A percentile compares a stretch with the other conserved stretches of the same genome.
These are phyloP conservation scores for Arbutus unedo DNA, from an alignment of 148 eudicot genomes.

Conservation along the genomic window DNA sequence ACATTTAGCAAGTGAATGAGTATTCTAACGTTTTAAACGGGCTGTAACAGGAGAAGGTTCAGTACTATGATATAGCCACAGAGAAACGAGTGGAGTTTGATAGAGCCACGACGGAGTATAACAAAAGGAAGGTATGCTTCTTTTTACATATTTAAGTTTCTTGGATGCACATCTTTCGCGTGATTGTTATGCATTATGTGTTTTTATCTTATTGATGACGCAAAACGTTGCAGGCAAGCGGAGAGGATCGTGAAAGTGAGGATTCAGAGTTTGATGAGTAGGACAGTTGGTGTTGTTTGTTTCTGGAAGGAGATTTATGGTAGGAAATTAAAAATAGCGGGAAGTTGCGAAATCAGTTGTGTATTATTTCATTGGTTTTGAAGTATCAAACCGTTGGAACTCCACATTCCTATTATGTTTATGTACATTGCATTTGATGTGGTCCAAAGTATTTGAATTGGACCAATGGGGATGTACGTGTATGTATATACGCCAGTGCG, in stretches of 20 bases:
- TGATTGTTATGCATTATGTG: not conserved
- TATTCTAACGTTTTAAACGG: not conserved
- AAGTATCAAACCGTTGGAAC: not conserved
- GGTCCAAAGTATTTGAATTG: not conserved
- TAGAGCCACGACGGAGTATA: slow-evolving; percentile 56
- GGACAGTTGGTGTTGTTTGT: not conserved
- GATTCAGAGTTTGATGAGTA: slow-evolving; percentile 54
- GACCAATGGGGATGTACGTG: too few relatives aligned
- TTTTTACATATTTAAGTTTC: not conserved
- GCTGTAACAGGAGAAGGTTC: slow-evolving; percentile 61
- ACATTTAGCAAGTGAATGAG: not conserved
- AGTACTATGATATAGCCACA: slow-evolving; percentile 87
- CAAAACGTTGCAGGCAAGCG: slow-evolving; percentile 46
- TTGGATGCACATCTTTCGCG: not conserved
- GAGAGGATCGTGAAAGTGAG: slow-evolving; percentile 49
- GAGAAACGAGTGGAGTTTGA: slow-evolving; percentile 85
- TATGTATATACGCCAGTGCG: not conserved
- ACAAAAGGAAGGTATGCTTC: slow-evolving; percentile 54
- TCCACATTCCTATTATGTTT: slow-evolving; percentile 9
- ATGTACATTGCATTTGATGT: not conserved
- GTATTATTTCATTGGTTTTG: not conserved
- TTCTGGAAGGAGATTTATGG: not conserved
- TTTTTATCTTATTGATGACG: not conserved
- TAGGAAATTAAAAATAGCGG: not conserved
- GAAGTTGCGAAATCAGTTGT: slow-evolving; percentile 1